Conservation (phyloP, 73 alveolate species). For the Paramecium biaurelia region DNA sequence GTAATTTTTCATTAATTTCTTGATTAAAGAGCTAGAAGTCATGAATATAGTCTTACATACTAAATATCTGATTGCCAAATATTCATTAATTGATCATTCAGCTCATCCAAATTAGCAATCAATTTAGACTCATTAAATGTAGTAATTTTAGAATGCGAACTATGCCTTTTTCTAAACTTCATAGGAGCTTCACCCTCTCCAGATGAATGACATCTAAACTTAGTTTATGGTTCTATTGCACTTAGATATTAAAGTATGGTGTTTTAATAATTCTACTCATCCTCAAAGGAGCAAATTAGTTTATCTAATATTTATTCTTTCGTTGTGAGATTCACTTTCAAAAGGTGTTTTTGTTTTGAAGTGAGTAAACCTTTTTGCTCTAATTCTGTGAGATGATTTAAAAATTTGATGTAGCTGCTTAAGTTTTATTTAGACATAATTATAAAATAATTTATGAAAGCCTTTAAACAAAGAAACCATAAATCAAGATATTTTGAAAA, state of each 20-base stretch:
- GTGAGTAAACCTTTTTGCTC: neutral
- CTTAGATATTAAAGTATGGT: neutral
- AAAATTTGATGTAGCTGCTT: constrained; percentile 2
- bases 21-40: neutral
- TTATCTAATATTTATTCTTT: neutral
- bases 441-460: neutral
- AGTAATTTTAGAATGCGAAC: neutral
- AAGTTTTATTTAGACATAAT: neutral
- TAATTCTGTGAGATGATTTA: neutral
- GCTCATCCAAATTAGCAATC: neutral
- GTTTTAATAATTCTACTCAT: neutral
- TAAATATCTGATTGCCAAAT: neutral
- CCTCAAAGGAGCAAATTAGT: neutral
- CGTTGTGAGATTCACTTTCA: neutral
- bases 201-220: neutral
- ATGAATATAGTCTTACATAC: neutral
- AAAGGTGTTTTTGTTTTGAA: neutral
- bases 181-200: neutral
- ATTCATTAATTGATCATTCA: neutral
- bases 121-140: neutral
- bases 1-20: neutral
- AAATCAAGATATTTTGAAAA: neutral
- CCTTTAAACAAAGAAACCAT: neutral
- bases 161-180: neutral
- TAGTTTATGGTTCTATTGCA: neutral